Percentiles rank a stretch among this genome's conserved stretches.
Evolutionary conservation across 2,329 filamentous ascomycete species (phyloP).

Genomic region (Penicillium expansum): DNA sequence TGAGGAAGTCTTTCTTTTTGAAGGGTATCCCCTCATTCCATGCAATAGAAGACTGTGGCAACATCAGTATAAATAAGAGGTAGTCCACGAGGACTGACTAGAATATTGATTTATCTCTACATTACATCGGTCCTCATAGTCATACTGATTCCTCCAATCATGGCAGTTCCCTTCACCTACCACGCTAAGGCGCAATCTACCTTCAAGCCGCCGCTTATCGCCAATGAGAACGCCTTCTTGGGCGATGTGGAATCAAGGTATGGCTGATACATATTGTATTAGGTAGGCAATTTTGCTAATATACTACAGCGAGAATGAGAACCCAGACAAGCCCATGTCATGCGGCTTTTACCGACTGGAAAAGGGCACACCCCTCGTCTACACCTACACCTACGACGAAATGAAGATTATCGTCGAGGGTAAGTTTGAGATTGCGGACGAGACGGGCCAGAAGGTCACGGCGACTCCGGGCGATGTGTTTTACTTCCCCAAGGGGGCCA

Average conservation of each 20-base stretch:
- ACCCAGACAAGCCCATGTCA: constrained; percentile 59
- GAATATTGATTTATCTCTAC: neutral
- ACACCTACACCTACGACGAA: constrained; percentile 69
- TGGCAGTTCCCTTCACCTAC: constrained; percentile 50
- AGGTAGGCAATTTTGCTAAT: neutral
- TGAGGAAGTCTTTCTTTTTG: neutral
- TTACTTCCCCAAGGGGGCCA: constrained; percentile 64
- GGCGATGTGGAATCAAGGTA: constrained; percentile 61
- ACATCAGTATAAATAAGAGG: neutral
- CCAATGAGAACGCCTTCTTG: constrained; percentile 66
- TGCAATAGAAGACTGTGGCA: neutral
- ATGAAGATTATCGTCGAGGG: constrained; percentile 73
- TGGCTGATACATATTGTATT: neutral
- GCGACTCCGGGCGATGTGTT: constrained; percentile 65
- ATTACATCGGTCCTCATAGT: neutral
- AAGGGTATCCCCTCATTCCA: constrained; percentile 9
- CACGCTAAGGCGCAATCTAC: constrained; percentile 57
- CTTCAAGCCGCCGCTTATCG: constrained; percentile 64
- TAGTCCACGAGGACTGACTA: neutral
- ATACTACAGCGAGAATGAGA: constrained; percentile 49
- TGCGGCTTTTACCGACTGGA: constrained; percentile 66
- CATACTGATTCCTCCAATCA: constrained; percentile 19
- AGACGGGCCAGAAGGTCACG: constrained; percentile 58
- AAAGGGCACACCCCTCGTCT: constrained; percentile 65
- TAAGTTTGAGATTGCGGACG: constrained; percentile 62